Evolutionary conservation across 1,139 yeast species (phyloP), one percentile per base, ranked within the genome.

Genomic region (Zygosaccharomyces sapae): DNA sequence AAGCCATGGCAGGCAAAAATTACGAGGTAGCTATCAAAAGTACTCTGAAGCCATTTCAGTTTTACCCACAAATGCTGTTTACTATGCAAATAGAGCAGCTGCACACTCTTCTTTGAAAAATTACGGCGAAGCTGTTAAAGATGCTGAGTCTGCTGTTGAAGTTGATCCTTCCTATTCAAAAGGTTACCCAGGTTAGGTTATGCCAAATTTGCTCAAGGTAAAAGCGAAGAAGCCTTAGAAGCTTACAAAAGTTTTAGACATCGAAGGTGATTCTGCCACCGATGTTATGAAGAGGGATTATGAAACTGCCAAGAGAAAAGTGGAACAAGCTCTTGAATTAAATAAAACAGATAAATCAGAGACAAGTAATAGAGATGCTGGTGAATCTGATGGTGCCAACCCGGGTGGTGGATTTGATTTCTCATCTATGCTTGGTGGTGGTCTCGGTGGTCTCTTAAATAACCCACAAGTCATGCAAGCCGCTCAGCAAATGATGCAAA

Each of bases 181-280:
- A 73, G 97, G 96, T 8, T 92, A 89, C 75, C 97, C 8, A 83
- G 99, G 68, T 75, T 92, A 57, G 99, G 97, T 2, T 81, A 90
- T 59, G 97, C 98, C 4, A 80, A 83, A 62, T 90, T 84, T 66
- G 95, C 96, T 20, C 74, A 85, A 53, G 96, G 96, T 13, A 90
- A 89, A 63, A 84, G 94, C 48, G 82, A 85, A 68, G 95, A 86
- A 37, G 81, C 98, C 7, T 74, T 89, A 75, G 86, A 88, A 40
- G 97, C 98, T 24, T 92, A 92, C 70, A 81, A 76, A 76, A 57
- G 98, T 97, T 38, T 71, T 90, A 58, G 88, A 85, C 49, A 79
- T 81, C 43, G 98, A 92, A 70, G 97, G 97, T 37, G 86, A 80
- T 43, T 71, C 72, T 43, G 88, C 90, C 49, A 81, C 92, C 13